These are phyloP conservation scores for Leucocoprinus gongylophorus DNA, from an alignment of 1,284 basidiomycete species.

Conservation along the genomic window DNA sequence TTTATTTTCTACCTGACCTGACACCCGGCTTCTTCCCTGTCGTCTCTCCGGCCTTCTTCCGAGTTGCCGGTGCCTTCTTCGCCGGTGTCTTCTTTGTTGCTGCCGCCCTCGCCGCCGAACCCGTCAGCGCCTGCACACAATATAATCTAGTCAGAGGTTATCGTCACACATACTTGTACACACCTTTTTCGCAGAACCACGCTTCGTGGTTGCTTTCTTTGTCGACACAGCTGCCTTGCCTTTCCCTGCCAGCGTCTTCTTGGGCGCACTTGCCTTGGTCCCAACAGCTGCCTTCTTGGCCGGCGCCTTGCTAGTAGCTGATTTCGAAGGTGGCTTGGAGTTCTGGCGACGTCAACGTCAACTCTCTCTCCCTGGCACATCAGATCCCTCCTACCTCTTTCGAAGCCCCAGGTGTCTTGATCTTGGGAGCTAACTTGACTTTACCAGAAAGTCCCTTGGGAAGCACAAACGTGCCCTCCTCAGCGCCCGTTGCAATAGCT, in stretches of 20 bases:
- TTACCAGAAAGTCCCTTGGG: constrained; percentile 74
- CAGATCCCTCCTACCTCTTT: constrained; percentile 50
- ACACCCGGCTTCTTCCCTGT: constrained; percentile 23
- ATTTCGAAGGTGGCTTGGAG: constrained; percentile 37
- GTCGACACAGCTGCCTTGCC: constrained; percentile 22
- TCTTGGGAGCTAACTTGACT: constrained; percentile 46
- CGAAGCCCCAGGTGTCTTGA: constrained; percentile 31
- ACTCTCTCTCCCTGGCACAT: not conserved
- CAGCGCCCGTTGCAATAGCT: constrained; percentile 63
- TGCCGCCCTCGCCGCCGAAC: constrained; percentile 28
- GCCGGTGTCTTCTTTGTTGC: constrained; percentile 33
- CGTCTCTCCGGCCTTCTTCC: constrained; percentile 27
- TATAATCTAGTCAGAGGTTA: not conserved
- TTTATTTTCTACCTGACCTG: constrained; percentile 28
- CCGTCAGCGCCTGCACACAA: constrained; percentile 10
- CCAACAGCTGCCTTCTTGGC: constrained; percentile 20
- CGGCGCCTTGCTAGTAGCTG: constrained; percentile 23
- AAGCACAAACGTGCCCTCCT: constrained; percentile 56
- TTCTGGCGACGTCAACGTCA: constrained; percentile 20
- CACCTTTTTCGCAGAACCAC: constrained; percentile 19
- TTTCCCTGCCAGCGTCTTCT: constrained; percentile 36
- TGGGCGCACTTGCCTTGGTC: constrained; percentile 28
- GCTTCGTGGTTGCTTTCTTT: constrained; percentile 22
- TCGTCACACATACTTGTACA: not conserved
- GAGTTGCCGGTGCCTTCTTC: constrained; percentile 32